Evolutionary conservation across 1,284 basidiomycete genomes (phyloP).

Genomic region (Puccinia coronata): DNA sequence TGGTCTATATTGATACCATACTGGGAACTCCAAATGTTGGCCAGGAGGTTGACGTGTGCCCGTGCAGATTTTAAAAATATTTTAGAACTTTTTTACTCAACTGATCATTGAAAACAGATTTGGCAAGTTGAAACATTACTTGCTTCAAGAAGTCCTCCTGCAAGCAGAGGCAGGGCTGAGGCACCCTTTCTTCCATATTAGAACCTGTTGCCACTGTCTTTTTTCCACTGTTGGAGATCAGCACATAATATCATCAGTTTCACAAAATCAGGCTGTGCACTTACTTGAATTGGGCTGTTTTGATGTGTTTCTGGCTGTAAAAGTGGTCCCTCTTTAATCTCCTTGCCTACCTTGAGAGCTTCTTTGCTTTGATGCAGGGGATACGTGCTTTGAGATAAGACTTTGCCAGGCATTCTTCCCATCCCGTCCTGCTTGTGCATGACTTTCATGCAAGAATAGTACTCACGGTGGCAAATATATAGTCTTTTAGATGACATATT

Average conservation of each 20-base stretch:
- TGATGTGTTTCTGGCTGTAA: background rate
- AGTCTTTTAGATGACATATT: too few relatives aligned
- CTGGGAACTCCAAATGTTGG: background rate
- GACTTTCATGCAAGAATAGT: too few relatives aligned
- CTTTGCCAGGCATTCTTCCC: too few relatives aligned
- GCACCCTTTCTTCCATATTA: background rate
- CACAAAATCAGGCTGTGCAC: background rate
- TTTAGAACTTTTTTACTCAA: background rate
- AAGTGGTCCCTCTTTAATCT: too few relatives aligned
- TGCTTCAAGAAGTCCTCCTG: too few relatives aligned
- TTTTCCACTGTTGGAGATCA: background rate
- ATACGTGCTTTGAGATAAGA: background rate
- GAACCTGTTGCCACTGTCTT: background rate
- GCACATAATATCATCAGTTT: background rate
- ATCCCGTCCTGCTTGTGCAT: too few relatives aligned
- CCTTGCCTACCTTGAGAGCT: too few relatives aligned
- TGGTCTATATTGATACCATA: background rate
- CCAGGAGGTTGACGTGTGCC: background rate
- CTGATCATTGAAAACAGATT: background rate
- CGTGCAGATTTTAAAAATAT: background rate
- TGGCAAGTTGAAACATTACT: background rate
- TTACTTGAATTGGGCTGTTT: background rate
- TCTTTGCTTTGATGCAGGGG: background rate
- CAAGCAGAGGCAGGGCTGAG: too few relatives aligned
- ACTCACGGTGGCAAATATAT: background rate